Percentiles rank a stretch among this genome's conserved stretches.
Evolutionary conservation across 169 alveolate genomes (phyloP).

Genomic region (Cryptosporidium muris): DNA sequence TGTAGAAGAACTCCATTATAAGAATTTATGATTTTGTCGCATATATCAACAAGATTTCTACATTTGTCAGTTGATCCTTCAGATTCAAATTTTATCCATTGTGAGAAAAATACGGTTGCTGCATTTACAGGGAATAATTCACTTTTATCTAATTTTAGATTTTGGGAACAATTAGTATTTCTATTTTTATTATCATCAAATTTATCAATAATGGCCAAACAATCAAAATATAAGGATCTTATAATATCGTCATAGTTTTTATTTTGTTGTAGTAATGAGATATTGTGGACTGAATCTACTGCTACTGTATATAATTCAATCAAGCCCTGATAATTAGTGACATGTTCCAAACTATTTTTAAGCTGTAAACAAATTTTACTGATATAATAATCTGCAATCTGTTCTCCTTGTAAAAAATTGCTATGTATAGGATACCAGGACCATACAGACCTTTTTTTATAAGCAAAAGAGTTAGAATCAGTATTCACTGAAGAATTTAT

Average conservation of each 20-base stretch:
- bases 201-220: background rate
- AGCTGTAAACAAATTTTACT: constrained; percentile 8
- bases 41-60: background rate
- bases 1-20: background rate
- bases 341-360: background rate
- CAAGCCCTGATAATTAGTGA: constrained; percentile 9
- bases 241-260: background rate
- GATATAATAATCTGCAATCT: constrained; percentile 6
- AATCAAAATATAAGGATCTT: background rate
- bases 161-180: background rate
- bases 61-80: background rate
- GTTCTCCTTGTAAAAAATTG: background rate
- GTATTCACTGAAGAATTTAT: constrained; percentile 6
- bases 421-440: constrained; percentile 49
- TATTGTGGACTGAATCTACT: constrained; percentile 16
- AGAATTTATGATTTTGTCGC: constrained; percentile 1
- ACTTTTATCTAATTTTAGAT: constrained; percentile 1
- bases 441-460: constrained; percentile 23
- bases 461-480: constrained; percentile 23
- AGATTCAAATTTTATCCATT: constrained; percentile 41
- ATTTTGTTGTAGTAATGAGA: background rate
- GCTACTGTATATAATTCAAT: constrained; percentile 35
- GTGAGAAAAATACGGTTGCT: constrained; percentile 26
- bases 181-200: background rate
- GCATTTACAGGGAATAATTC: constrained; percentile 16